These are phyloP conservation scores for Spathaspora girioi DNA, from an alignment of 805 yeast genomes.

Conservation along the genomic window DNA sequence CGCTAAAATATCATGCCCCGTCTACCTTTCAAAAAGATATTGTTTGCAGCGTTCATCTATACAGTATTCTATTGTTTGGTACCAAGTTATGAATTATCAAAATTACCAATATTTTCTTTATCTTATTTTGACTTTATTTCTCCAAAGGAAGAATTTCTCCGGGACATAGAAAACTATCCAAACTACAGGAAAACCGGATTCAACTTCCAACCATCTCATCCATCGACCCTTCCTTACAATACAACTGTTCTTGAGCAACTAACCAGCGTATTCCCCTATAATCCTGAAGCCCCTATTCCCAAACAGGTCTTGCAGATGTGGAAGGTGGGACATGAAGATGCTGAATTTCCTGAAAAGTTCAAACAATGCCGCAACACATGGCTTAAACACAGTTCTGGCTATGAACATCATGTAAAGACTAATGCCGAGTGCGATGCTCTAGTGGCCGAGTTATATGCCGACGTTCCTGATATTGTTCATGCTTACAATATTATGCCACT, in stretches of 20 bases:
- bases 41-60: no score
- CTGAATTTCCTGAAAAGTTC: slow-evolving; percentile 52
- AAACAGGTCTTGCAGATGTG: slow-evolving; percentile 59
- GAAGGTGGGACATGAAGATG: slow-evolving; percentile 65
- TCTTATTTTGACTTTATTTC: no score
- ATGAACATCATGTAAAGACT: slow-evolving; percentile 68
- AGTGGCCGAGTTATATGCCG: no score
- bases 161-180: not conserved
- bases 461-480: slow-evolving; percentile 72
- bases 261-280: not conserved
- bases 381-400: slow-evolving; percentile 70
- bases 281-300: not conserved
- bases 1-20: no score
- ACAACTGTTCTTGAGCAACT: not conserved
- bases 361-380: slow-evolving; percentile 60
- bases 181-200: not conserved
- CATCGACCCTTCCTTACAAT: not conserved
- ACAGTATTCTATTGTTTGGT: no score
- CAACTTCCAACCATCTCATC: not conserved
- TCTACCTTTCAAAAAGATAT: no score
- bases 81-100: no score
- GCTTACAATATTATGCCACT: slow-evolving; percentile 80
- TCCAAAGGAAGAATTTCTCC: not conserved
- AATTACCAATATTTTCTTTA: no score
- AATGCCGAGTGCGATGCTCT: slow-evolving; percentile 69